Evolutionary conservation across 345 rosid species (phyloP).

Genomic region (Hevea brasiliensis): DNA sequence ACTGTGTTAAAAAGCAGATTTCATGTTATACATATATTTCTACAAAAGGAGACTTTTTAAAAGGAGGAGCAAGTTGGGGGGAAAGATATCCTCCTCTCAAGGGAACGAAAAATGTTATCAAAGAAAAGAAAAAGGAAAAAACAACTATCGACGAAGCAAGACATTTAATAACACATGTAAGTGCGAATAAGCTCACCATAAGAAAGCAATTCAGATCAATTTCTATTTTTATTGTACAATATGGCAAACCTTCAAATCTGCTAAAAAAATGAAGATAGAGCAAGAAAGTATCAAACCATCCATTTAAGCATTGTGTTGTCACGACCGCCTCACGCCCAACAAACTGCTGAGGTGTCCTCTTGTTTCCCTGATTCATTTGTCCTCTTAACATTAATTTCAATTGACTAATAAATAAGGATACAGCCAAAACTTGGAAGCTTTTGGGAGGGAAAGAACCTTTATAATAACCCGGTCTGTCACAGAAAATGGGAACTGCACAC

Average conservation of each 20-base stretch:
- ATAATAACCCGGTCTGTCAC: constrained; percentile 86
- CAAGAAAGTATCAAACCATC: constrained; percentile 60
- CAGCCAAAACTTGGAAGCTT: constrained; percentile 2
- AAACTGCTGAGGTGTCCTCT: constrained; percentile 86
- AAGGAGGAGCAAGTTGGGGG: neutral
- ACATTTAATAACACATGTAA: neutral
- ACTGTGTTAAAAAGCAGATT: neutral
- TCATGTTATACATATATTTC: neutral
- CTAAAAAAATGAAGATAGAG: neutral
- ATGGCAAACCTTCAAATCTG: constrained; percentile 1
- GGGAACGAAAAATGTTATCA: neutral
- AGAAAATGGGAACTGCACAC: constrained; percentile 82
- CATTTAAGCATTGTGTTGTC: constrained; percentile 92
- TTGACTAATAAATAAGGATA: constrained; percentile 5
- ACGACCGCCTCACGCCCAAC: constrained; percentile 91
- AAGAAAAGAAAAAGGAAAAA: neutral
- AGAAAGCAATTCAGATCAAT: neutral
- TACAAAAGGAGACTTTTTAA: neutral
- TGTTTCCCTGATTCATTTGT: constrained; percentile 71
- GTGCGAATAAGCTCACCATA: neutral
- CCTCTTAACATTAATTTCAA: constrained; percentile 19
- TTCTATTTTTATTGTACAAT: neutral
- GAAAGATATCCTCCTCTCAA: neutral
- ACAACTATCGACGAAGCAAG: neutral
- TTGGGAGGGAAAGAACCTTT: constrained; percentile 49